Evolutionary conservation across 176 grass and related monocot genomes (phyloP), one percentile per base, ranked within the genome.

Genomic region (Calamus simplicifolius): DNA sequence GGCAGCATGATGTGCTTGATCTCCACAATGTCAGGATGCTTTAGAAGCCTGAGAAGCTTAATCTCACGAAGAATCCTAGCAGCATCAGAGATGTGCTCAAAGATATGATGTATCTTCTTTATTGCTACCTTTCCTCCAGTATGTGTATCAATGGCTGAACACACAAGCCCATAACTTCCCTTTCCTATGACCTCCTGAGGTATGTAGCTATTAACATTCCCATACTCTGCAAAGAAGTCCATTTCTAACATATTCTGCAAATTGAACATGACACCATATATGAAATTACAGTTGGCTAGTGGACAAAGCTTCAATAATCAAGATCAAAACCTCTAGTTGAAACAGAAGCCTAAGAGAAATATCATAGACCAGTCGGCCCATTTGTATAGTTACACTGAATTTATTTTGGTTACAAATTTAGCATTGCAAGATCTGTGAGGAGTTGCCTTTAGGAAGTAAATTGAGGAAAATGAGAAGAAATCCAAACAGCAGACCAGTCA

Each of bases 81-180:
- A 60, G 58, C 58, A 60, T 60, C 58, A 60, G 58, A 60, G 16
- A 60, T 60, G 58, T 60, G 58, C 58, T 60, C 58, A 60, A 60
- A 60, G 58, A 60, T 60, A 60, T 60, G 27, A 12, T 60, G 58
- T 19, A 60, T 60, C 16, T 60, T 60, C 25, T 60, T 60, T 60
- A 60, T 60, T 18, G 58, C 58, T 30, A 60, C 58, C 13, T 60
- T 60, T 60, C 35, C 58, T 31, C 58, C 58, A 35, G 25, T 60
- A 27, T 19, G 58, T 5, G 27, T 29, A 60, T 60, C 58, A n/a
- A 60, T 60, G 29, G 58, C 58, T 1, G 58, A 60, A 13, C 58
- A 60, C 18, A 60, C 58, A 12, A 60, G 58, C 35, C 58, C 58
- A 12, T 60, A 60, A 29, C 58, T 60, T 60, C 58, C 58, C 35